A percentile compares a stretch with the other conserved stretches of the same genome.
These are phyloP conservation scores for Citrus medica DNA, from an alignment of 345 rosid species.

Conservation along the genomic window DNA sequence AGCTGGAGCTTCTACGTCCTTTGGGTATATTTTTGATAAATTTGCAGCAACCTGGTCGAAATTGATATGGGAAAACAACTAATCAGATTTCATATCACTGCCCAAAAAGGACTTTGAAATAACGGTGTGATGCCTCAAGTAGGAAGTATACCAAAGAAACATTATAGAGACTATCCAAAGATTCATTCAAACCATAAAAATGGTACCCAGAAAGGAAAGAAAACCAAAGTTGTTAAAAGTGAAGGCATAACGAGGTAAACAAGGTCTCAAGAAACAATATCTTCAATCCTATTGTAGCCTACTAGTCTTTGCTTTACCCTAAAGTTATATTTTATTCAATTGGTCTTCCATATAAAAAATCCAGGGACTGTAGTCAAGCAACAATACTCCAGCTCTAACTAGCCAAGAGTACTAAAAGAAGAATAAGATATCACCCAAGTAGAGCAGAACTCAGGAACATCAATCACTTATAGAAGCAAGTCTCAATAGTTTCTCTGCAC, in stretches of 20 bases:
- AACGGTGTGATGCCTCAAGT: background rate
- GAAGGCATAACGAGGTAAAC: background rate
- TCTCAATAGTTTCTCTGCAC: background rate
- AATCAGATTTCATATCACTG: background rate
- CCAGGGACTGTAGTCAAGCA: slow-evolving; percentile 1
- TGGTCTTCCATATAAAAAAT: background rate
- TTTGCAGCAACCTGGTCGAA: slow-evolving; percentile 47
- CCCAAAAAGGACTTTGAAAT: background rate
- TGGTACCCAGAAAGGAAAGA: background rate
- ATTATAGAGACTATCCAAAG: background rate
- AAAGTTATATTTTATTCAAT: background rate
- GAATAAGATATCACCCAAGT: background rate
- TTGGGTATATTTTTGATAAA: slow-evolving; percentile 51
- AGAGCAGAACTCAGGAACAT: background rate
- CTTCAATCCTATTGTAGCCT: background rate
- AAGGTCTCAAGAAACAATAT: background rate
- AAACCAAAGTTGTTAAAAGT: background rate
- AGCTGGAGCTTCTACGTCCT: slow-evolving; percentile 58
- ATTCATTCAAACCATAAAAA: background rate
- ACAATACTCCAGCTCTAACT: background rate
- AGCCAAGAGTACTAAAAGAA: background rate
- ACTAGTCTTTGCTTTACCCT: background rate
- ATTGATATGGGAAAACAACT: background rate
- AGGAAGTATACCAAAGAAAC: background rate
- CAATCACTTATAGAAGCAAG: background rate